Evolutionary conservation across 2,329 filamentous ascomycete species (phyloP).

Genomic region (Huntiella omanensis): DNA sequence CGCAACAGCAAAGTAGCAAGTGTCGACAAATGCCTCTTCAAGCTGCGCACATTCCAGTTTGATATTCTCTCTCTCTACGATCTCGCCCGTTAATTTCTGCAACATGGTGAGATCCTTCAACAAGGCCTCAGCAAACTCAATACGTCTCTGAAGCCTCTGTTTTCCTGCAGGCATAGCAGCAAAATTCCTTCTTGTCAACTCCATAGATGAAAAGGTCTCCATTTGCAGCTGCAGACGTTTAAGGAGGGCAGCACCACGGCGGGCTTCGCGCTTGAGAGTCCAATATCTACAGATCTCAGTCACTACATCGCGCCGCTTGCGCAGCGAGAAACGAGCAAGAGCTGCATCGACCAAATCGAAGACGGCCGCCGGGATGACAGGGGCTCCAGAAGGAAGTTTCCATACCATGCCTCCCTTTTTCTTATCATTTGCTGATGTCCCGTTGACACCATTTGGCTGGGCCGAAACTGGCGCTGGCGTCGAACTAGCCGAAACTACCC

Average conservation of each 20-base stretch:
- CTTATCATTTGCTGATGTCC: conserved; percentile 10
- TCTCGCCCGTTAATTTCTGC: conserved; percentile 45
- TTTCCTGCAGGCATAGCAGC: conserved; percentile 77
- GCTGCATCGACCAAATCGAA: conserved; percentile 73
- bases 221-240: conserved; percentile 88
- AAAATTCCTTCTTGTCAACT: conserved; percentile 87
- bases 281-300: conserved; percentile 92
- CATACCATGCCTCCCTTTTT: conserved; percentile 26
- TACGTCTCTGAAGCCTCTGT: conserved; percentile 57
- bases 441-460: too few species aligned
- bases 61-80: conserved; percentile 56
- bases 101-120: conserved; percentile 62
- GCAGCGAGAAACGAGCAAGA: conserved; percentile 57
- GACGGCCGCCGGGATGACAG: conserved; percentile 77
- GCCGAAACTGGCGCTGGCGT: neutral
- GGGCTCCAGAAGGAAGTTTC: conserved; percentile 87
- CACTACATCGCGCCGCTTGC: conserved; percentile 80
- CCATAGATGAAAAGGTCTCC: conserved; percentile 94
- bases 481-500: conserved; percentile 14
- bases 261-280: conserved; percentile 88
- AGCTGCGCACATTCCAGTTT: conserved; percentile 63
- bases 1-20: conserved; percentile 77
- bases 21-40: conserved; percentile 64
- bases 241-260: conserved; percentile 74
- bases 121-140: conserved; percentile 68